These are phyloP conservation scores for Aspergillus proliferans DNA, from an alignment of 2,329 filamentous ascomycete genomes.

Conservation along the genomic window DNA sequence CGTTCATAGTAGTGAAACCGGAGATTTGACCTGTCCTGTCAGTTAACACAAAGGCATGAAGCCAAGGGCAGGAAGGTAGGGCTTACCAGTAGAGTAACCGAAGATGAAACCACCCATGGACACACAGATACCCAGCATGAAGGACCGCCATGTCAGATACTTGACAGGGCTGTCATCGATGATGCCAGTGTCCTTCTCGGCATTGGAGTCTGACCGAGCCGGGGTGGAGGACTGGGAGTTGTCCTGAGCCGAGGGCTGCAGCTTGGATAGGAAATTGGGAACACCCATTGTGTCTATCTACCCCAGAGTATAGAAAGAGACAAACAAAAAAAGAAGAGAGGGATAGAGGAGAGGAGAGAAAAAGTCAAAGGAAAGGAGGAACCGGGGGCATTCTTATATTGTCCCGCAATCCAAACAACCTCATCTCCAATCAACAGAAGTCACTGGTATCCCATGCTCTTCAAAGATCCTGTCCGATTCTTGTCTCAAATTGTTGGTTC, in stretches of 20 bases:
- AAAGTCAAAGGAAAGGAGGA: background rate
- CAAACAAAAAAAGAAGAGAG: background rate
- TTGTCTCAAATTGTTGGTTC: too few relatives aligned
- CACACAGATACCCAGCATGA: conserved; percentile 40
- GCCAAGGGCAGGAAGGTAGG: conserved; percentile 3
- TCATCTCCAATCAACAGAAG: too few relatives aligned
- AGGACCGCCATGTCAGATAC: conserved; percentile 38
- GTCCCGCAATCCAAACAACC: background rate
- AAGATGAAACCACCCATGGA: conserved; percentile 46
- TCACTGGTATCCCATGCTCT: too few relatives aligned
- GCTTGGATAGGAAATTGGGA: conserved; percentile 20
- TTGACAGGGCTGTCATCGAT: conserved; percentile 39
- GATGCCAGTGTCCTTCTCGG: conserved; percentile 27
- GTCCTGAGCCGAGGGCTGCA: conserved; percentile 25
- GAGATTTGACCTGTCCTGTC: conserved; percentile 36
- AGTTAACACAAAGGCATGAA: conserved; percentile 1
- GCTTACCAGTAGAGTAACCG: conserved; percentile 38
- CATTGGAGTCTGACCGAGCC: conserved; percentile 24
- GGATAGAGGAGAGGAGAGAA: background rate
- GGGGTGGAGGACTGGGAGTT: conserved; percentile 29
- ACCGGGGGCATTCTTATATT: background rate
- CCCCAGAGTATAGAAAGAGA: background rate
- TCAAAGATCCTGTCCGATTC: too few relatives aligned
- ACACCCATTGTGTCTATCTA: conserved; percentile 18
- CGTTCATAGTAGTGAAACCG: conserved; percentile 42